phyloP scores from a whole-genome alignment of 768 basidiomycete species.

The Agaricus sinodeliciosus region DNA sequence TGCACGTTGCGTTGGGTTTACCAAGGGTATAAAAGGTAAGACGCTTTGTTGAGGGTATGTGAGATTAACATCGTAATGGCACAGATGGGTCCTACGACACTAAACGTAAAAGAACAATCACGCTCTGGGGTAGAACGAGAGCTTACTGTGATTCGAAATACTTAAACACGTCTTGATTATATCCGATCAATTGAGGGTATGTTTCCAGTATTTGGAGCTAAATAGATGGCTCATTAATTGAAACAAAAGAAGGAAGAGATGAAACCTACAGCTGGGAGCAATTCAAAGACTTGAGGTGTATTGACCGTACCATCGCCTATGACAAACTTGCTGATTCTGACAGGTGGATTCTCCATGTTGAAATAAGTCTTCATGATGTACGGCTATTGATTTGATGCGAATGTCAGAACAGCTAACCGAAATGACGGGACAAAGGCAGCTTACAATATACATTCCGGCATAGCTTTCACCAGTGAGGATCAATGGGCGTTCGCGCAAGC shows the following conservation, averaged over 20 bases:
- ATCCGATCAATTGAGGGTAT: constrained; percentile 71
- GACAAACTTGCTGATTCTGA: constrained; percentile 58
- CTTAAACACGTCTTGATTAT: constrained; percentile 57
- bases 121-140: not conserved
- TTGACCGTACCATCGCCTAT: constrained; percentile 66
- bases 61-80: constrained; percentile 60
- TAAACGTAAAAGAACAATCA: not conserved
- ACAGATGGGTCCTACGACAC: constrained; percentile 43
- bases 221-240: not conserved
- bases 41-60: constrained; percentile 58
- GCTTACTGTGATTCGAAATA: constrained; percentile 67
- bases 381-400: constrained; percentile 35
- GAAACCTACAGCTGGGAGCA: constrained; percentile 47
- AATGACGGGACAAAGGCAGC: constrained; percentile 14
- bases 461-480: constrained; percentile 71
- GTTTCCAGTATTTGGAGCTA: constrained; percentile 59
- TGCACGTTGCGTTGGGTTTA: constrained; percentile 26
- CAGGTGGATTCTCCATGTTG: constrained; percentile 53
- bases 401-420: not conserved
- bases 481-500: constrained; percentile 58
- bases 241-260: not conserved
- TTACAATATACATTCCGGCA: constrained; percentile 64
- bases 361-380: constrained; percentile 75
- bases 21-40: constrained; percentile 38
- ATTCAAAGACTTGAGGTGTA: constrained; percentile 40